Evolutionary conservation across 768 basidiomycete genomes (phyloP).

Genomic region (Lentinula guzmanii): DNA sequence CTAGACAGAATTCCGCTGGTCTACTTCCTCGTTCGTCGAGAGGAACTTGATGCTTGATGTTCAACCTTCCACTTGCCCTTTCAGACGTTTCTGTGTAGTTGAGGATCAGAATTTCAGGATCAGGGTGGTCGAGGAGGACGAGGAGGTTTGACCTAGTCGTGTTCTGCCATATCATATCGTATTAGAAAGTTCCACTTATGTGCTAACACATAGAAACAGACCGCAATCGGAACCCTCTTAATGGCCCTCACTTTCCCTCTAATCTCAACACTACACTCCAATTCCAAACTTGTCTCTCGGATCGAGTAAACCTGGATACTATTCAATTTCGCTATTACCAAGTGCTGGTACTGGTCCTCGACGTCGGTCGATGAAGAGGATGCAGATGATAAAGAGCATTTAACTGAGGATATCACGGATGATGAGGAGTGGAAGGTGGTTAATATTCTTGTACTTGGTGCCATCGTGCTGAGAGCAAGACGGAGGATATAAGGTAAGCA

Average conservation of each 20-base stretch:
- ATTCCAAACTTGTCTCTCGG: slow-evolving; percentile 48
- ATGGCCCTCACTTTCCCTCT: no score
- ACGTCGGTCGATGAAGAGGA: no score
- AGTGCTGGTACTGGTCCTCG: slow-evolving; percentile 40
- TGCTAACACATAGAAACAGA: no score
- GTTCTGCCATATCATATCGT: no score
- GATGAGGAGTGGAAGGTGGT: slow-evolving; percentile 76
- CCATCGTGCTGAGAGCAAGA: no score
- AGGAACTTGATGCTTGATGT: slow-evolving; percentile 36
- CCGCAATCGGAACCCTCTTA: no score
- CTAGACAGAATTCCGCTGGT: slow-evolving; percentile 65
- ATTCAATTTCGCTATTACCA: slow-evolving; percentile 65
- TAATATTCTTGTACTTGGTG: background rate
- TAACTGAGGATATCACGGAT: slow-evolving; percentile 63
- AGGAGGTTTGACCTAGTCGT: slow-evolving; percentile 39
- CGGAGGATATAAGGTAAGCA: no score
- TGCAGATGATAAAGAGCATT: slow-evolving; percentile 51
- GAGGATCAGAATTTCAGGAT: slow-evolving; percentile 66
- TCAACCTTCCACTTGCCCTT: slow-evolving; percentile 28
- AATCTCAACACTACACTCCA: slow-evolving; percentile 48
- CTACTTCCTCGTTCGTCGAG: slow-evolving; percentile 55
- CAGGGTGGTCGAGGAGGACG: slow-evolving; percentile 70
- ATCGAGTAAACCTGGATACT: slow-evolving; percentile 66
- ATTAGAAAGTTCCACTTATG: no score
- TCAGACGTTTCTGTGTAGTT: slow-evolving; percentile 35